These are phyloP conservation scores for Exutisphaerella laricina DNA, from an alignment of 2,329 filamentous ascomycete genomes.

Conservation along the genomic window DNA sequence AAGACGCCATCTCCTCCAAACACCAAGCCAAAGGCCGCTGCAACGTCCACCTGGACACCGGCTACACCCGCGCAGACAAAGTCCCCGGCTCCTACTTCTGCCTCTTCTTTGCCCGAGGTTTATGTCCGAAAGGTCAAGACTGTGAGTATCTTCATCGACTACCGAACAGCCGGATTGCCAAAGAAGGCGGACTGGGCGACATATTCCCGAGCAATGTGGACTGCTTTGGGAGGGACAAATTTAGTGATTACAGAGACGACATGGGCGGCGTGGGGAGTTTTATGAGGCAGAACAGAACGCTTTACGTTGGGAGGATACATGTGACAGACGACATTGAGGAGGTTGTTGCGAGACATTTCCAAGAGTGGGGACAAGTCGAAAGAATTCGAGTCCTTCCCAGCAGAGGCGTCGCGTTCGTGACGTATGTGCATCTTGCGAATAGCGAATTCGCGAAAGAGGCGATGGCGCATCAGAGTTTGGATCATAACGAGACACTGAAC, in stretches of 20 bases:
- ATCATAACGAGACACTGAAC: conserved; percentile 89
- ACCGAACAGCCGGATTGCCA: conserved; percentile 50
- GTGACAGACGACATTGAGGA: conserved; percentile 97
- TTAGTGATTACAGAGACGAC: conserved; percentile 87
- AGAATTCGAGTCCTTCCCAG: conserved; percentile 79
- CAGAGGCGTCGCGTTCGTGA: conserved; percentile 89
- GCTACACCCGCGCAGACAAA: conserved; percentile 47
- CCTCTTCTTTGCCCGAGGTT: conserved; percentile 78
- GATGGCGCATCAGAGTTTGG: conserved; percentile 90
- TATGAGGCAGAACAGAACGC: conserved; percentile 84
- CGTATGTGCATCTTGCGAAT: conserved; percentile 85
- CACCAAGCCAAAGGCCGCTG: conserved; percentile 78
- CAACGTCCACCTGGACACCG: conserved; percentile 65
- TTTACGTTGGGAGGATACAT: conserved; percentile 91
- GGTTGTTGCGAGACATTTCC: conserved; percentile 87
- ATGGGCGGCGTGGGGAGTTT: conserved; percentile 97
- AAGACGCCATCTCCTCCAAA: conserved; percentile 83
- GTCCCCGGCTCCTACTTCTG: conserved; percentile 75
- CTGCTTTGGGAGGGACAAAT: conserved; percentile 91
- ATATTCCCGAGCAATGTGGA: conserved; percentile 91
- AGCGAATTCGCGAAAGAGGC: conserved; percentile 76
- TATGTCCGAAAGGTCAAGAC: conserved; percentile 79
- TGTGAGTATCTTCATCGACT: conserved; percentile 92
- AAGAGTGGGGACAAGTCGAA: conserved; percentile 93
- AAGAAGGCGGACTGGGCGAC: conserved; percentile 59